A percentile compares a stretch with the other conserved stretches of the same genome.
phyloP scores from a whole-genome alignment of 2,329 filamentous ascomycete genomes.

The Aphanoascus verrucosus region DNA sequence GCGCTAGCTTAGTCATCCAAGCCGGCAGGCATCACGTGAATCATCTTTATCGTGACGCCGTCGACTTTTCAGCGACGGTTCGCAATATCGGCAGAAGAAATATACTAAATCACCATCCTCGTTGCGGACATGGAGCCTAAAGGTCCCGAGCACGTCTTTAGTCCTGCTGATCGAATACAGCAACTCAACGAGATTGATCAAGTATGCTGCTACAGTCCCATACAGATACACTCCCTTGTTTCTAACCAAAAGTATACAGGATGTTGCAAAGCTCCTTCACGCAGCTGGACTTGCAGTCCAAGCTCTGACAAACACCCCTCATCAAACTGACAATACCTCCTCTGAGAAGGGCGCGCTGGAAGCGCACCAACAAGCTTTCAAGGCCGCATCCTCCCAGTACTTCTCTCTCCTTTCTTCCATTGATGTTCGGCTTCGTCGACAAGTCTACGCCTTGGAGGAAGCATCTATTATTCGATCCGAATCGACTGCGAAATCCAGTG shows the following conservation, averaged over 20 bases:
- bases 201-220: constrained; percentile 28
- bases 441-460: constrained; percentile 72
- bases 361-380: constrained; percentile 51
- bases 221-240: background rate
- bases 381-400: constrained; percentile 48
- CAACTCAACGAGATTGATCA: constrained; percentile 72
- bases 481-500: constrained; percentile 25
- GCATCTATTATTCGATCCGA: constrained; percentile 56
- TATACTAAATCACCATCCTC: background rate
- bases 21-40: too few species aligned
- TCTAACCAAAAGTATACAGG: constrained; percentile 22
- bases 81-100: too few species aligned
- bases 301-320: constrained; percentile 46
- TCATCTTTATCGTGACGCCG: too few species aligned
- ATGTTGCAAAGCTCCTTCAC: constrained; percentile 45
- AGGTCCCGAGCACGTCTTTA: constrained; percentile 41
- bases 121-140: constrained; percentile 16
- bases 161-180: constrained; percentile 64
- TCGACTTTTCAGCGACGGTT: background rate
- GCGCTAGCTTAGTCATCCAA: background rate
- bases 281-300: constrained; percentile 53
- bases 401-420: constrained; percentile 62
- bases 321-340: constrained; percentile 18
- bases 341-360: constrained; percentile 35
- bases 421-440: constrained; percentile 61